phyloP scores from a whole-genome alignment of 306 rosid species.

The Mucuna pruriens region DNA sequence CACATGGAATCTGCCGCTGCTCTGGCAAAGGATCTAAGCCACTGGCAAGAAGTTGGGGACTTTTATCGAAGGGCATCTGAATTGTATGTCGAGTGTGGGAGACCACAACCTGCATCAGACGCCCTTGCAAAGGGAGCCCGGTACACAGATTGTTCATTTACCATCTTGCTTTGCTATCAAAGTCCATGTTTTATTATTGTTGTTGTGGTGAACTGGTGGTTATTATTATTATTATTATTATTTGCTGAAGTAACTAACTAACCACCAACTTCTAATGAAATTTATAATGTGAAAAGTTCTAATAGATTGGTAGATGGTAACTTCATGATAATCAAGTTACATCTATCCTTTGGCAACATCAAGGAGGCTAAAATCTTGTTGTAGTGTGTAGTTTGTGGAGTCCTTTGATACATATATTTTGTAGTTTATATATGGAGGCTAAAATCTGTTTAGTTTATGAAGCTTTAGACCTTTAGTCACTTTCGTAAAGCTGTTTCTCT shows the following conservation, averaged over 20 bases:
- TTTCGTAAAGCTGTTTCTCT: slow-evolving; percentile 8
- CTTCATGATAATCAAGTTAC: background rate
- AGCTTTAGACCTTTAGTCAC: background rate
- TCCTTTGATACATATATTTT: slow-evolving; percentile 6
- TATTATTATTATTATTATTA: background rate
- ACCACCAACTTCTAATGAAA: background rate
- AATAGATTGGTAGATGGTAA: background rate
- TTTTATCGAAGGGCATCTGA: slow-evolving; percentile 91
- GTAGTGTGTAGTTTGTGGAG: slow-evolving; percentile 9
- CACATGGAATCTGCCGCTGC: slow-evolving; percentile 97
- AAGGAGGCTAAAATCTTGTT: slow-evolving; percentile 1
- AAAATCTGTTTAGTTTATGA: slow-evolving; percentile 22
- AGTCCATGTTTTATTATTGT: background rate
- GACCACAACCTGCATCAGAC: slow-evolving; percentile 96
- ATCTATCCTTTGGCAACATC: background rate
- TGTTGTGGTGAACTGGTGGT: too few species aligned
- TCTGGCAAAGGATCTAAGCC: slow-evolving; percentile 81
- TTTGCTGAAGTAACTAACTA: slow-evolving; percentile 6
- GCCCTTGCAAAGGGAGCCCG: slow-evolving; percentile 95
- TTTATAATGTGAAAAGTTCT: slow-evolving; percentile 28
- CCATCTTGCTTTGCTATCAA: background rate
- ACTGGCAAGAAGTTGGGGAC: slow-evolving; percentile 82
- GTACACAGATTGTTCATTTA: slow-evolving; percentile 53
- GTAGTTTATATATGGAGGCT: background rate
- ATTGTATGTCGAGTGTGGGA: slow-evolving; percentile 74